Evolutionary conservation across 2,329 filamentous ascomycete species (phyloP).

Genomic region (Xylaria sp.): DNA sequence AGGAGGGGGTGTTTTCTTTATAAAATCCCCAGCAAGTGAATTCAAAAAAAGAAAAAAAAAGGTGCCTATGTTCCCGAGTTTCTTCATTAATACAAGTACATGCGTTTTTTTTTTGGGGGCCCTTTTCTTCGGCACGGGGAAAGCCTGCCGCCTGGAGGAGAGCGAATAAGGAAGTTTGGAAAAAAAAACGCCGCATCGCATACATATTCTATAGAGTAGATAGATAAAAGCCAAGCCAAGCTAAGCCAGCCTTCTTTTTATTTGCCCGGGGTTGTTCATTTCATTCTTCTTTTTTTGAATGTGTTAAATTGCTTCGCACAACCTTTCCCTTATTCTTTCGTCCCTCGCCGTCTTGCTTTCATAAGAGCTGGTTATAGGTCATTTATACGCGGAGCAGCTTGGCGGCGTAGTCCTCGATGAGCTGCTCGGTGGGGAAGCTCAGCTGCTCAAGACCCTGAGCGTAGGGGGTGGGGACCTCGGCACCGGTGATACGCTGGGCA

Average conservation of each 20-base stretch:
- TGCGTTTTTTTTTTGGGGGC: neutral
- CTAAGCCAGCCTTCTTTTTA: slow-evolving; percentile 1
- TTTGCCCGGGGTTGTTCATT: slow-evolving; percentile 1
- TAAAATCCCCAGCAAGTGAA: too few relatives aligned
- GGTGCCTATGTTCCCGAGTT: neutral
- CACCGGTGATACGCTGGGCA: slow-evolving; percentile 88
- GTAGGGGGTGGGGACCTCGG: slow-evolving; percentile 95
- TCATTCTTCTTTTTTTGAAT: slow-evolving; percentile 6
- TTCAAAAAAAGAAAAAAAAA: neutral
- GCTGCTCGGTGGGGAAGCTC: slow-evolving; percentile 83
- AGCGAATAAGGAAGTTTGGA: neutral
- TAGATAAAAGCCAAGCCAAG: neutral
- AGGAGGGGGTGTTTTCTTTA: too few relatives aligned
- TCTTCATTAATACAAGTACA: neutral
- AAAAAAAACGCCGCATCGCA: slow-evolving; percentile 20
- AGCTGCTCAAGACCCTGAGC: slow-evolving; percentile 89
- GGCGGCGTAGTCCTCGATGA: slow-evolving; percentile 82
- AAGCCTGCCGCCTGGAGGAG: neutral
- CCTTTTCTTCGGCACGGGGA: neutral
- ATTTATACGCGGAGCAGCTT: slow-evolving; percentile 62
- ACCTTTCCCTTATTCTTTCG: neutral
- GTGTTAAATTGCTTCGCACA: neutral
- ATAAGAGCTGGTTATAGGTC: neutral
- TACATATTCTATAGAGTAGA: slow-evolving; percentile 19
- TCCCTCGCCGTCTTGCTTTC: neutral